Conservation (phyloP, 805 yeast species). For the Hanseniaspora mollemarum region DNA sequence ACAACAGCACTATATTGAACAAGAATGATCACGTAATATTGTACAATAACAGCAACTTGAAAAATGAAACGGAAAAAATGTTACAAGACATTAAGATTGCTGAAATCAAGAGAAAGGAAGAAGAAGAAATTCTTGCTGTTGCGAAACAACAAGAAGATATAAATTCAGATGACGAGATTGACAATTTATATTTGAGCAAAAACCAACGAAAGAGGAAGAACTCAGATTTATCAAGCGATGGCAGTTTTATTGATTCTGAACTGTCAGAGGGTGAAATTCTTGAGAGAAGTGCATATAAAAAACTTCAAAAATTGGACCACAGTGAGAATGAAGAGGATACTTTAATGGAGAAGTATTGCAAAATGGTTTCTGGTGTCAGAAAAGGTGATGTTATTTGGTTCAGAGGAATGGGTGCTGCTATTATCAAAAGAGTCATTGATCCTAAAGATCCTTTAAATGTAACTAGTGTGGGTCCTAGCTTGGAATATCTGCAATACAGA, state of each 20-base stretch:
- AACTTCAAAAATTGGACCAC: background rate
- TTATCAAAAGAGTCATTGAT: constrained; percentile 33
- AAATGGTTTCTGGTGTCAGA: constrained; percentile 17
- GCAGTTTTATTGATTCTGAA: constrained; percentile 16
- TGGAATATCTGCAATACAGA: constrained; percentile 59
- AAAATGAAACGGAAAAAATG: constrained; percentile 11
- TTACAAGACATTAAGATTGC: constrained; percentile 8
- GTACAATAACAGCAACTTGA: constrained; percentile 10
- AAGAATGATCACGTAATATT: constrained; percentile 5
- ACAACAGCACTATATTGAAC: background rate
- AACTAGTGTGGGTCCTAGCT: constrained; percentile 46
- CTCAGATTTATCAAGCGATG: constrained; percentile 25
- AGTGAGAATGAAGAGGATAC: background rate
- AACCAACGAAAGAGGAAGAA: constrained; percentile 28
- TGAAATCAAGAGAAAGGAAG: background rate
- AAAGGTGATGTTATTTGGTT: constrained; percentile 49
- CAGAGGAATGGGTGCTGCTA: constrained; percentile 50
- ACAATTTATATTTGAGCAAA: constrained; percentile 21
- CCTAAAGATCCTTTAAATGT: constrained; percentile 17
- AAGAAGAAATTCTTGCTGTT: background rate
- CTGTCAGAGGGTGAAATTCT: constrained; percentile 26
- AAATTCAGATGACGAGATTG: constrained; percentile 14
- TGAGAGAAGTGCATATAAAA: constrained; percentile 24
- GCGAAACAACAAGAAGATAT: background rate
- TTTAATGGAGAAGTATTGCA: constrained; percentile 7